These are phyloP conservation scores for Naganishia randhawae DNA, from an alignment of 768 basidiomycete species.

Conservation along the genomic window DNA sequence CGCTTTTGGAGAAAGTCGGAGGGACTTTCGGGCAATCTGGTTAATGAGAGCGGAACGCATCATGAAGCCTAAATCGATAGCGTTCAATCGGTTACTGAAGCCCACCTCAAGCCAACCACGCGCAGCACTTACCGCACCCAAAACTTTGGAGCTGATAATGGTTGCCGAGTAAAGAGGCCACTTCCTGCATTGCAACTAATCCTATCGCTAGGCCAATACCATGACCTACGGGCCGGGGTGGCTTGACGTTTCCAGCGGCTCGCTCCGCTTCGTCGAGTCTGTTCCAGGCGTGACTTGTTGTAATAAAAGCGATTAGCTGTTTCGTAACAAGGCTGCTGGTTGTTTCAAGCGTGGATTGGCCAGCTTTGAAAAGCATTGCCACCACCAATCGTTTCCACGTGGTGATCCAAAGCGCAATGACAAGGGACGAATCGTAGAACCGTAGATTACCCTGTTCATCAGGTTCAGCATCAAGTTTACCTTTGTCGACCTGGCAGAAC, in stretches of 20 bases:
- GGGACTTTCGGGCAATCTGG: conserved; percentile 63
- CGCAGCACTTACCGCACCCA: not conserved
- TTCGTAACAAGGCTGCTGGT: conserved; percentile 53
- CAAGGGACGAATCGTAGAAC: conserved; percentile 2
- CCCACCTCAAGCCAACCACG: too few relatives aligned
- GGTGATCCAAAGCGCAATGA: not conserved
- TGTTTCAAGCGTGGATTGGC: not conserved
- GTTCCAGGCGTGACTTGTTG: conserved; percentile 55
- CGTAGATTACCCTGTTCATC: not conserved
- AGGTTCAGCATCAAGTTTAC: not conserved
- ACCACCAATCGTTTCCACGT: not conserved
- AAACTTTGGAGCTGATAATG: not conserved
- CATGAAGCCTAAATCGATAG: conserved; percentile 22
- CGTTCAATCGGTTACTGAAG: not conserved
- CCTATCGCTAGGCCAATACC: conserved; percentile 63
- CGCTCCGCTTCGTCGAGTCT: conserved; percentile 44
- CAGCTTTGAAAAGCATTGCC: not conserved
- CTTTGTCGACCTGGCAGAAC: not conserved
- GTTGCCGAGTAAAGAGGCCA: conserved; percentile 1
- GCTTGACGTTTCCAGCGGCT: not conserved
- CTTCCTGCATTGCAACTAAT: conserved; percentile 62
- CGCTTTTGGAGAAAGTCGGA: conserved; percentile 63
- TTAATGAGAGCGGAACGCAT: conserved; percentile 50
- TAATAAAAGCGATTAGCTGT: conserved; percentile 61
- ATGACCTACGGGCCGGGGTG: conserved; percentile 59